These are phyloP conservation scores for Blakeslea trispora DNA, from an alignment of 371 early-diverging fungal genomes.

Conservation along the genomic window DNA sequence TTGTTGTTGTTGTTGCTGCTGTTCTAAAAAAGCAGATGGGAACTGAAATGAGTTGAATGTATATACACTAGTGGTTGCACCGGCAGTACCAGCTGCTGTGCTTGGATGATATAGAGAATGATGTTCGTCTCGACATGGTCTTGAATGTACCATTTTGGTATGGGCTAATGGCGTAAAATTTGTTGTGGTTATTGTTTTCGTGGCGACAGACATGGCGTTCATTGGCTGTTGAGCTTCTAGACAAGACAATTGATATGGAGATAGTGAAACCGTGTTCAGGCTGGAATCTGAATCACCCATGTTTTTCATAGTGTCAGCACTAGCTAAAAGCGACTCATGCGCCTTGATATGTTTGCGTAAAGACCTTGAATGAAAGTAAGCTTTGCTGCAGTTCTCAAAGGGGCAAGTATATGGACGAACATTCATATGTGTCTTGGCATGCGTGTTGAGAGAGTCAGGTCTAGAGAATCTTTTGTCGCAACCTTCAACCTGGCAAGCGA, in stretches of 20 bases:
- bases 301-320: too few relatives aligned
- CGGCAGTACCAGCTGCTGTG: neutral
- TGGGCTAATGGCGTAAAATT: neutral
- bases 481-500: conserved; percentile 36
- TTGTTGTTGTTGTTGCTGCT: conserved; percentile 2
- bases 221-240: neutral
- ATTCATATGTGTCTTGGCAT: conserved; percentile 84
- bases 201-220: neutral
- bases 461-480: conserved; percentile 82
- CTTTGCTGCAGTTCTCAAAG: conserved; percentile 67
- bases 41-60: neutral
- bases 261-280: neutral
- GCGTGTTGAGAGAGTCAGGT: conserved; percentile 82
- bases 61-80: neutral
- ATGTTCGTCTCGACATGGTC: too few relatives aligned
- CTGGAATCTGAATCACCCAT: neutral
- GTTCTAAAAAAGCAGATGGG: neutral
- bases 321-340: conserved; percentile 37
- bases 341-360: conserved; percentile 73
- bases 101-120: too few relatives aligned
- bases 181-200: neutral
- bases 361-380: conserved; percentile 80
- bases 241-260: neutral
- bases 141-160: neutral
- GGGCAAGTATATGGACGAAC: conserved; percentile 69